phyloP scores from a whole-genome alignment of 2,329 filamentous ascomycete species.

The Ascochyta lentis region DNA sequence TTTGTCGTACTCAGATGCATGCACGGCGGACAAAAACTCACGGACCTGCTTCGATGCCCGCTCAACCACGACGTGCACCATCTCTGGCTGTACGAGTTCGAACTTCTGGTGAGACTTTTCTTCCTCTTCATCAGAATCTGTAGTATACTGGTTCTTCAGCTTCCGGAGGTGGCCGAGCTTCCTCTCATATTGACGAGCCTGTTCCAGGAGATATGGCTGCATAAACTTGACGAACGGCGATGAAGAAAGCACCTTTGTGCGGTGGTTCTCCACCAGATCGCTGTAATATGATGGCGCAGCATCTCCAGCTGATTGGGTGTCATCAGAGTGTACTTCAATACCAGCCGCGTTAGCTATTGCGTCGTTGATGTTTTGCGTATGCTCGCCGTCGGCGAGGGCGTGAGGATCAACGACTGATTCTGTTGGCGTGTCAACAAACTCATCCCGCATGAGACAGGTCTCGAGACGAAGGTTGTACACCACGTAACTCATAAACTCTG shows the following conservation, averaged over 20 bases:
- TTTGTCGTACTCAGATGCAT: conserved; percentile 96
- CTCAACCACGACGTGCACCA: conserved; percentile 85
- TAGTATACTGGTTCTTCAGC: conserved; percentile 74
- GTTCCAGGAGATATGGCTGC: conserved; percentile 91
- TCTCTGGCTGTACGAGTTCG: conserved; percentile 90
- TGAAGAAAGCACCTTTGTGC: conserved; percentile 90
- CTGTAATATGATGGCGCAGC: conserved; percentile 93
- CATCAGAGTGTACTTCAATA: conserved; percentile 49
- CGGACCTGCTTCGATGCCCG: conserved; percentile 85
- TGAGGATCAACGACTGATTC: conserved; percentile 56
- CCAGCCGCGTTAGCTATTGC: conserved; percentile 9
- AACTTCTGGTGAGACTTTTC: conserved; percentile 69
- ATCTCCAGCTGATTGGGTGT: conserved; percentile 66
- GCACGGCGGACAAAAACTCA: conserved; percentile 91
- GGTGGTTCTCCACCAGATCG: conserved; percentile 90
- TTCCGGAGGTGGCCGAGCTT: conserved; percentile 81
- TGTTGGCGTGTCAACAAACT: conserved; percentile 82
- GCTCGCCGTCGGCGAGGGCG: conserved; percentile 17
- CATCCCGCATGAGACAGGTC: conserved; percentile 91
- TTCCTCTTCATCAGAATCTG: conserved; percentile 43
- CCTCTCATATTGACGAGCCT: conserved; percentile 87
- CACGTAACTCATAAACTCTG: conserved; percentile 98
- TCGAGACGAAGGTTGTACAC: conserved; percentile 97
- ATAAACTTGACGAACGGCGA: conserved; percentile 97
- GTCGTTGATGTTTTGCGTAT: conserved; percentile 7